Base-by-base conservation (phyloP, 169 alveolate genomes). In the Eimeria maxima region DNA sequence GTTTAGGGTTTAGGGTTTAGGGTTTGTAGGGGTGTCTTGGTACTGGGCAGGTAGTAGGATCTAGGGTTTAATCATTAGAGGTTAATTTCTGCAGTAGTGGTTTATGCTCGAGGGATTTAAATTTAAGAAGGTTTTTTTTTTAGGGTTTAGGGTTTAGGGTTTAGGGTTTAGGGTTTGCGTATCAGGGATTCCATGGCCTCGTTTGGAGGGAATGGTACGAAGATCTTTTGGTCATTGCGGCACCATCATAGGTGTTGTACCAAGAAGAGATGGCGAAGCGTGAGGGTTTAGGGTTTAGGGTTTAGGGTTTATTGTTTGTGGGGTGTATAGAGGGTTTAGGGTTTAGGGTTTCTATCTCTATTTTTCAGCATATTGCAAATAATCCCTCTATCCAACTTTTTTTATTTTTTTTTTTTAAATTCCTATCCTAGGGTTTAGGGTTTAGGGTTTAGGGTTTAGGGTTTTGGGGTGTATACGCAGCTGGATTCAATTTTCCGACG, bases 271-370 rank as follows among this genome's bases (percentile, higher is more conserved):
- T 29, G 89, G 89, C 42, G 89, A 78, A 29, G 89, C 89, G 89
- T 78, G 65, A 78, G 89, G 89, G 89, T 78, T 78, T 45, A 78
- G 65, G 57, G 89, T 78, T 45, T 38, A 78, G 29, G 89, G 89
- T 44, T 78, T 45, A 78, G 57, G 89, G 89, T 73, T 73, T 73
- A 67, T 33, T 1, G 38, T 33, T 33, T 33, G 38, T 33, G 38
- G 38, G 38, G 38, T 33, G 38, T 33, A 33, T 33, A 33, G 38
- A 1, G 1, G 38, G 38, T 33, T 33, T 33, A 33, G 38, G 38
- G 74, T n/a, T 20, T n/a, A n/a, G 74, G 74, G 10, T n/a, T 65
- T n/a, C 33, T 8, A 65, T 65, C 38, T n/a, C n/a, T n/a, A n/a
- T n/a, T n/a, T 33, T 33, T 33, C 38, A 33, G 0, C 38, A 33